phyloP scores from a whole-genome alignment of 768 basidiomycete genomes.

The Rhizopogon sp. region DNA sequence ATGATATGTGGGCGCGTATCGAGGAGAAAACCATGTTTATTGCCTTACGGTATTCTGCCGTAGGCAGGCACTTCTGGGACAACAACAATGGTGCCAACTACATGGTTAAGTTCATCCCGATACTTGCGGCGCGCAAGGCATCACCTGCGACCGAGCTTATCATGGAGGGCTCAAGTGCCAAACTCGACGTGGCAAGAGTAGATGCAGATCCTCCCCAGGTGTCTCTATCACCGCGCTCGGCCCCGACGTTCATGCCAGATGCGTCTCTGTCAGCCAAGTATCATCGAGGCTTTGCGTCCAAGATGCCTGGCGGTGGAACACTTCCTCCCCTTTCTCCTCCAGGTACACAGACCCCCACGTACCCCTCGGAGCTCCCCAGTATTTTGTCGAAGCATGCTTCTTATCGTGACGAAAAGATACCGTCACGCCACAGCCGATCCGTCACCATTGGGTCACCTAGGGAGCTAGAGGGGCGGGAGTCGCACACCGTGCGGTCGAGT shows the following conservation, averaged over 20 bases:
- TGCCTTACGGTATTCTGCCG: slow-evolving; percentile 68
- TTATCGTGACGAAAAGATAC: slow-evolving; percentile 1
- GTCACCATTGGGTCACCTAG: slow-evolving; percentile 46
- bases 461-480: slow-evolving; percentile 31
- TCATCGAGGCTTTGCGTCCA: slow-evolving; percentile 49
- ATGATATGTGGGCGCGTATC: slow-evolving; percentile 69
- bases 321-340: slow-evolving; percentile 4
- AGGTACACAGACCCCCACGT: slow-evolving; percentile 33
- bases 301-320: slow-evolving; percentile 40
- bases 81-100: slow-evolving; percentile 83
- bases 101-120: slow-evolving; percentile 54
- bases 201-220: slow-evolving; percentile 13
- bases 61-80: slow-evolving; percentile 86
- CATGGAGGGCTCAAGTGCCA: slow-evolving; percentile 48
- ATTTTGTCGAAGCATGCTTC: slow-evolving; percentile 29
- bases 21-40: slow-evolving; percentile 82
- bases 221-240: slow-evolving; percentile 15
- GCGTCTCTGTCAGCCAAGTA: slow-evolving; percentile 50
- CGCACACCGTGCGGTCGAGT: slow-evolving; percentile 11
- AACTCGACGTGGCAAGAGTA: slow-evolving; percentile 23
- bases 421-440: background rate
- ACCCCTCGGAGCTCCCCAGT: slow-evolving; percentile 40
- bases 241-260: slow-evolving; percentile 20
- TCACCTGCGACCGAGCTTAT: slow-evolving; percentile 38
- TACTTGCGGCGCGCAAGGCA: slow-evolving; percentile 18